A percentile compares a stretch with the other conserved stretches of the same genome.
Conservation (phyloP, 164 flowering plant species). For the Chloranthus sessilifolius region DNA sequence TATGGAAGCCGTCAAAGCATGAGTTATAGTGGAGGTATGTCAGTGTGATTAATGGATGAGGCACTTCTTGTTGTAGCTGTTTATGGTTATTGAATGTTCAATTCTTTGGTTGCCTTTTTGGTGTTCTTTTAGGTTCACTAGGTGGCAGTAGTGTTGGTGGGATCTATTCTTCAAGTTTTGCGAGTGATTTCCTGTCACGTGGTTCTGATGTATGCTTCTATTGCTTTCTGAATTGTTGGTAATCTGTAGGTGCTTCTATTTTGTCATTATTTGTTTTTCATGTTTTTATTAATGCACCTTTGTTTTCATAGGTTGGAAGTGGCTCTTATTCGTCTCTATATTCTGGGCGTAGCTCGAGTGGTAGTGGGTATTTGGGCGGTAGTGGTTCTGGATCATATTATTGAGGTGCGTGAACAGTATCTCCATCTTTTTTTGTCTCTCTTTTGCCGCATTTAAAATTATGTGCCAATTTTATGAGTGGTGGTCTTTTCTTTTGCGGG, state of each 20-base stretch:
- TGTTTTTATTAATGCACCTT: too few species aligned
- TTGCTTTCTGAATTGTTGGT: background rate
- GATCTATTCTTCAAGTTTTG: slow-evolving; percentile 73
- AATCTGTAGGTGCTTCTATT: background rate
- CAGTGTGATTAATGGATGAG: too few species aligned
- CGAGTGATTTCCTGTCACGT: slow-evolving; percentile 72
- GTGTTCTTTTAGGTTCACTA: slow-evolving; percentile 51
- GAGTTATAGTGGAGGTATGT: slow-evolving; percentile 72
- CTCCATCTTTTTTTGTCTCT: background rate
- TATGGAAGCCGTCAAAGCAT: slow-evolving; percentile 75
- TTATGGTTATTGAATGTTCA: too few species aligned
- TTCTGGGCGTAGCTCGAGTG: slow-evolving; percentile 65
- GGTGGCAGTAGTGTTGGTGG: slow-evolving; percentile 67
- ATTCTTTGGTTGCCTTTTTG: background rate
- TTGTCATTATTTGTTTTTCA: background rate
- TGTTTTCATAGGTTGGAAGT: slow-evolving; percentile 54
- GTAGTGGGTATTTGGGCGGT: slow-evolving; percentile 71
- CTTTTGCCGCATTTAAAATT: background rate
- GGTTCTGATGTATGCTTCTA: slow-evolving; percentile 58
- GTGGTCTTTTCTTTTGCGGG: slow-evolving; percentile 7
- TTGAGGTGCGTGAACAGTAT: slow-evolving; percentile 44
- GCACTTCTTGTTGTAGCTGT: too few species aligned
- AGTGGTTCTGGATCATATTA: slow-evolving; percentile 77
- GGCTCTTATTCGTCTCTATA: slow-evolving; percentile 86
- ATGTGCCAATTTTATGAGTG: background rate